Evolutionary conservation across 1,284 basidiomycete species (phyloP), one percentile per base, ranked within the genome.

Genomic region (Vanrija sp.): DNA sequence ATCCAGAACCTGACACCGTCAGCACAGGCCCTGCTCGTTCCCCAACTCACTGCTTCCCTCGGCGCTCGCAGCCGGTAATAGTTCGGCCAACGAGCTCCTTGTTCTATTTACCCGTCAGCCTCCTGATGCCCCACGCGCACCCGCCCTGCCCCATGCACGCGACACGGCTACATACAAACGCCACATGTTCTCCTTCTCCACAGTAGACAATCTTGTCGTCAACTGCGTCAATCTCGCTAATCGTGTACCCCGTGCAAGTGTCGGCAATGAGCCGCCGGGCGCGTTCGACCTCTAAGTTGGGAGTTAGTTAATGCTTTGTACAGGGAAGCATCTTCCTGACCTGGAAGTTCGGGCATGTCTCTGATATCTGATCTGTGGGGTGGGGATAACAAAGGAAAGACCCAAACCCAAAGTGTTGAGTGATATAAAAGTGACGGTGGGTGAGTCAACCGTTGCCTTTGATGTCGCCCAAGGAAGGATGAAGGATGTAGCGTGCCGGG

Each of bases 121-220:
- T 19, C 21, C 23, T 28, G 12, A 9, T 16, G 18, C 19, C 7
- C 34, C 34, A 34, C 34, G 34, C 34, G 34, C 21, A 16, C 16
- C 18, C 19, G 50, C 42, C 43, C 44, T n/a, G 38, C 12, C 25
- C 23, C 46, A 23, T 7, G 38, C 45, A 48, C 45, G 43, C 46
- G 19, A 9, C n/a, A 14, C 3, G 1, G 14, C 5, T 16, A 76
- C 85, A 67, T 62, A 89, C 89, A 78, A 91, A 91, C 46, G 84
- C 81, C 1, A 72, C 66, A 64, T 86, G 81, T 3, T 83, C 80
- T 3, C 77, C 68, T 16, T 72, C 77, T 1, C 83, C 86, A 3
- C 82, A 78, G 64, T 83, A 91, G 3, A 91, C 88, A 53, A 91
- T 84, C 1, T 76, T 75, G 70, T 91, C 89, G 64, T 86, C 82